phyloP scores from a whole-genome alignment of 768 basidiomycete species.

The Lactarius pseudohatsudake region DNA sequence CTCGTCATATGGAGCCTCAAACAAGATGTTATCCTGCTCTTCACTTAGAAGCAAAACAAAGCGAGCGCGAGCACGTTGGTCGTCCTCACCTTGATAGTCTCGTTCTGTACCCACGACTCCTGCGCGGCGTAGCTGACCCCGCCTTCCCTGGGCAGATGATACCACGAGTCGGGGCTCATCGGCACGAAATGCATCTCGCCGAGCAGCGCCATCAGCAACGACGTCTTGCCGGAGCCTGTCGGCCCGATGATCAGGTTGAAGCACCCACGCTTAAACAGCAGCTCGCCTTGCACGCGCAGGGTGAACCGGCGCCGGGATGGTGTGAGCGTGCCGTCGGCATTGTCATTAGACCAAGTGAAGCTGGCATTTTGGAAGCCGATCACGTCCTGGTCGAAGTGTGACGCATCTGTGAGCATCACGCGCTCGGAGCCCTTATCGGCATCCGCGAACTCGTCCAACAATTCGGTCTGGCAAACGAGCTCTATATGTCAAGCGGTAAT shows the following conservation, averaged over 20 bases:
- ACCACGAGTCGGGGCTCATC: slow-evolving; percentile 55
- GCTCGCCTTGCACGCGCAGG: slow-evolving; percentile 51
- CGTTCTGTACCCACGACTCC: slow-evolving; percentile 84
- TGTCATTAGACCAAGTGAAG: slow-evolving; percentile 53
- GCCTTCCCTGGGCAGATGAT: slow-evolving; percentile 61
- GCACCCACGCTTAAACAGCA: slow-evolving; percentile 51
- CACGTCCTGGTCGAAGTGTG: slow-evolving; percentile 24
- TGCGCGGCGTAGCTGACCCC: slow-evolving; percentile 83
- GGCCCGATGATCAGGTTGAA: slow-evolving; percentile 63
- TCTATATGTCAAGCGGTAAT: background rate
- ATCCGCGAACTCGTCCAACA: slow-evolving; percentile 35
- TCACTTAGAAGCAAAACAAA: background rate
- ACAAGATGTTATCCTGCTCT: slow-evolving; percentile 53
- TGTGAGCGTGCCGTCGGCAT: slow-evolving; percentile 38
- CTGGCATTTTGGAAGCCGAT: slow-evolving; percentile 55
- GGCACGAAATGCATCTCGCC: slow-evolving; percentile 68
- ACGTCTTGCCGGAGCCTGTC: slow-evolving; percentile 61
- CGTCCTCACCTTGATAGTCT: slow-evolving; percentile 57
- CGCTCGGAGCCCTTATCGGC: slow-evolving; percentile 21
- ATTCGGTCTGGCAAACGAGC: slow-evolving; percentile 32
- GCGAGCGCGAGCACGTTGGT: background rate
- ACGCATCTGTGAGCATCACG: slow-evolving; percentile 26
- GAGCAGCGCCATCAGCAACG: slow-evolving; percentile 62
- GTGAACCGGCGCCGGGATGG: slow-evolving; percentile 49
- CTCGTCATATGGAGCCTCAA: slow-evolving; percentile 47